These are phyloP conservation scores for Calonectria henricotiae DNA, from an alignment of 2,329 filamentous ascomycete genomes.

Conservation along the genomic window DNA sequence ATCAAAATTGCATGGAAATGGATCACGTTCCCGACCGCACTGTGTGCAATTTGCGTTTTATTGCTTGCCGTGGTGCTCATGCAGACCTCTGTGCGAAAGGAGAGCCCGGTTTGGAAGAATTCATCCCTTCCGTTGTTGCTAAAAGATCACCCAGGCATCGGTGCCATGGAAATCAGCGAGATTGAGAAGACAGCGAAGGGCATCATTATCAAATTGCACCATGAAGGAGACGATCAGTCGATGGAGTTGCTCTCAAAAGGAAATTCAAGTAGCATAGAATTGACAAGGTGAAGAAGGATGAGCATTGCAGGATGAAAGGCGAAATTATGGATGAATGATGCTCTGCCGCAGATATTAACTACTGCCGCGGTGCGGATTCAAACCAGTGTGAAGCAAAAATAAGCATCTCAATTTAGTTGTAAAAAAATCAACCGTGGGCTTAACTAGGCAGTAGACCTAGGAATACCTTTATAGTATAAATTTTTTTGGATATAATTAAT, in stretches of 20 bases:
- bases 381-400: no score
- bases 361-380: no score
- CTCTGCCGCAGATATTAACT: no score
- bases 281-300: background rate
- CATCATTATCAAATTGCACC: background rate
- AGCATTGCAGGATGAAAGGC: no score
- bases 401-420: no score
- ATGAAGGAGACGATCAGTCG: conserved; percentile 1
- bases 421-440: no score
- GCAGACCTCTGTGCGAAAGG: background rate
- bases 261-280: background rate
- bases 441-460: no score
- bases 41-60: background rate
- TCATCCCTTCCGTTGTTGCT: background rate
- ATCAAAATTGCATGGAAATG: conserved; percentile 1
- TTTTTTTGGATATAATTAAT: no score
- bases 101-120: conserved; percentile 1
- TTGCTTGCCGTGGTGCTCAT: background rate
- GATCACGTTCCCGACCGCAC: background rate
- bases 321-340: no score
- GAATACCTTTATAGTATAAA: no score
- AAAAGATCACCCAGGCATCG: background rate
- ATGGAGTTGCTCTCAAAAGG: conserved; percentile 1
- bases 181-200: background rate
- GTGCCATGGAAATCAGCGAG: background rate